A percentile compares a stretch with the other conserved stretches of the same genome.
Evolutionary conservation across 2,329 filamentous ascomycete genomes (phyloP).

Genomic region (Onygenales sp.): DNA sequence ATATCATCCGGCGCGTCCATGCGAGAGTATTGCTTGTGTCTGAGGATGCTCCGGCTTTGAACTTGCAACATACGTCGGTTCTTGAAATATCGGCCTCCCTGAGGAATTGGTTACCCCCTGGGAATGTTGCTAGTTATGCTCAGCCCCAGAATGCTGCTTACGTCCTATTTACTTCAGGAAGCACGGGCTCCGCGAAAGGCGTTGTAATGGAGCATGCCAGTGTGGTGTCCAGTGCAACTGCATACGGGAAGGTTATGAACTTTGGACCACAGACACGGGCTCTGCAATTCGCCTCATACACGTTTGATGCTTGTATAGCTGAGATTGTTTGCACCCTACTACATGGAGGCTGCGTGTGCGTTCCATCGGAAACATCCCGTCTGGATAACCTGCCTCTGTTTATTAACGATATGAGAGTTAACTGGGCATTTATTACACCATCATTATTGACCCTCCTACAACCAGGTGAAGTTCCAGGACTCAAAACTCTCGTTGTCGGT

Average conservation of each 20-base stretch:
- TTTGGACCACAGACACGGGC: conserved; percentile 42
- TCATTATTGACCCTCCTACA: conserved; percentile 68
- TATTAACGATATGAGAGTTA: conserved; percentile 52
- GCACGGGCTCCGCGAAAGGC: conserved; percentile 45
- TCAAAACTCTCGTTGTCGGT: conserved; percentile 68
- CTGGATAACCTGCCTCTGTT: conserved; percentile 40
- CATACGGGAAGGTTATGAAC: conserved; percentile 41
- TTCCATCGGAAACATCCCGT: conserved; percentile 43
- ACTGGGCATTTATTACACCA: conserved; percentile 76
- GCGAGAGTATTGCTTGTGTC: conserved; percentile 17
- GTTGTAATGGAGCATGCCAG: conserved; percentile 49
- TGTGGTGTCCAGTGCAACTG: conserved; percentile 45
- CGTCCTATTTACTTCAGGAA: conserved; percentile 51
- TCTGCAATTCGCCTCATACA: conserved; percentile 48
- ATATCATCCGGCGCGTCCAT: conserved; percentile 23
- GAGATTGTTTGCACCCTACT: conserved; percentile 47
- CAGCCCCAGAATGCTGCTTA: conserved; percentile 34
- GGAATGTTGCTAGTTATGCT: conserved; percentile 19
- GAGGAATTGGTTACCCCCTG: conserved; percentile 7
- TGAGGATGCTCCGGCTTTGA: conserved; percentile 10
- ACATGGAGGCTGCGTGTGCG: conserved; percentile 49
- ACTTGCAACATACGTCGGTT: conserved; percentile 17
- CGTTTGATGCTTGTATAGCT: conserved; percentile 46
- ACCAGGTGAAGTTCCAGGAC: conserved; percentile 56
- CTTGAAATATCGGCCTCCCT: conserved; percentile 19